Conservation (phyloP, 2,329 filamentous ascomycete species). For the Lecanosticta acicola region DNA sequence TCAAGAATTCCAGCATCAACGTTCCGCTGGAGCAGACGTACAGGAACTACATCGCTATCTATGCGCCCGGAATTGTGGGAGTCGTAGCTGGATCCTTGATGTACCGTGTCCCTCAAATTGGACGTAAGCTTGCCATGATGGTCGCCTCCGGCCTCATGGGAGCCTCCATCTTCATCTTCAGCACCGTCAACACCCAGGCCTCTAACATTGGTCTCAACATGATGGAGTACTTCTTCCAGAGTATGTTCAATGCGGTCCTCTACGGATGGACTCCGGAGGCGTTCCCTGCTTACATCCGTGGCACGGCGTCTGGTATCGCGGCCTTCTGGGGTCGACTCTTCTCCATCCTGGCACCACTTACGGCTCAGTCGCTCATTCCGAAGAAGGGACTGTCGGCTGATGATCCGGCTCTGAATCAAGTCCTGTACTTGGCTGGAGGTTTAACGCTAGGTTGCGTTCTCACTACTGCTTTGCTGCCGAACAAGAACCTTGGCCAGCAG, state of each 20-base stretch:
- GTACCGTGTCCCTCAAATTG: slow-evolving; percentile 42
- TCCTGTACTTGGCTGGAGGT: slow-evolving; percentile 53
- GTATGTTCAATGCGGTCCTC: slow-evolving; percentile 49
- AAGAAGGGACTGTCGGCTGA: slow-evolving; percentile 7
- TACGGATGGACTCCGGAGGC: slow-evolving; percentile 51
- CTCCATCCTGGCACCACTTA: slow-evolving; percentile 53
- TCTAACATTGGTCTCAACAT: slow-evolving; percentile 48
- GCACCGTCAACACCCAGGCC: slow-evolving; percentile 41
- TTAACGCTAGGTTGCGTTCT: slow-evolving; percentile 51
- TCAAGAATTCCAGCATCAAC: slow-evolving; percentile 45
- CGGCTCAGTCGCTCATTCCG: slow-evolving; percentile 43
- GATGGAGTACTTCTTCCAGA: slow-evolving; percentile 51
- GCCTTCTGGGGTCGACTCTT: slow-evolving; percentile 56
- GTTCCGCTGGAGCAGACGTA: slow-evolving; percentile 45
- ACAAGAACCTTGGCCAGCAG: slow-evolving; percentile 31
- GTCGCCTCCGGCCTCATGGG: slow-evolving; percentile 41
- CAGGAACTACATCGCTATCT: slow-evolving; percentile 51
- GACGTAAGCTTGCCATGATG: slow-evolving; percentile 44
- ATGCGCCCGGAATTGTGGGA: slow-evolving; percentile 49
- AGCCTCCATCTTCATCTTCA: slow-evolving; percentile 43
- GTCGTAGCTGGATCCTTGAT: slow-evolving; percentile 48
- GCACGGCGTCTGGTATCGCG: slow-evolving; percentile 50
- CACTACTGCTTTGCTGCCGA: slow-evolving; percentile 47
- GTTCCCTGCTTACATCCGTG: slow-evolving; percentile 28
- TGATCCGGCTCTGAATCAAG: slow-evolving; percentile 37